A percentile compares a stretch with the other conserved stretches of the same genome.
phyloP scores from a whole-genome alignment of 148 eudicot species.

The Fallopia convolvulus region DNA sequence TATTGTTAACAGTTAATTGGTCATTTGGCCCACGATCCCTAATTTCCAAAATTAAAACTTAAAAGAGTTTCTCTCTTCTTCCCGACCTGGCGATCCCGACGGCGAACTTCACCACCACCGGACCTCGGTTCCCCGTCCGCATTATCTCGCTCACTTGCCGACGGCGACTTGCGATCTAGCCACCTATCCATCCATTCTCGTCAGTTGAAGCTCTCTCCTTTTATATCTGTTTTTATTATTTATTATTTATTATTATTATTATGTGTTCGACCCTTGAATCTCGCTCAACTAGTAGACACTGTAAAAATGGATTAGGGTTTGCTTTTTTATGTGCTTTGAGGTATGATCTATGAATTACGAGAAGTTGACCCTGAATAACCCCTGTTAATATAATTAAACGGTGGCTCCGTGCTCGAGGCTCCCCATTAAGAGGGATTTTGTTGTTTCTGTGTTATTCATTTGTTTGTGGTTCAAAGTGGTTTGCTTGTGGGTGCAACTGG shows the following conservation, averaged over 20 bases:
- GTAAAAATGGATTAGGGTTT: background rate
- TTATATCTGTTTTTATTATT: background rate
- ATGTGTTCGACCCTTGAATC: background rate
- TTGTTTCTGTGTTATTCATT: background rate
- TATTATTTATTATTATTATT: no score
- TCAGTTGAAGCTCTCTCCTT: background rate
- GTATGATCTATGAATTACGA: background rate
- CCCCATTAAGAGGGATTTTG: background rate
- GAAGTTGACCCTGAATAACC: background rate
- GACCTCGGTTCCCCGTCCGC: background rate
- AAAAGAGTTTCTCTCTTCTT: background rate
- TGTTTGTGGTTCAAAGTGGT: background rate
- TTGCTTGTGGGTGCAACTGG: background rate
- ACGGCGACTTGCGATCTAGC: background rate
- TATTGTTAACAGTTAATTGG: no score
- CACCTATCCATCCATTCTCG: background rate
- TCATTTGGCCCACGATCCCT: background rate
- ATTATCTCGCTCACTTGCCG: background rate
- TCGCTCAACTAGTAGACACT: background rate
- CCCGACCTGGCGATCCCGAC: background rate
- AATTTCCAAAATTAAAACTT: background rate
- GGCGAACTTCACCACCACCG: background rate
- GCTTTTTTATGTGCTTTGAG: background rate
- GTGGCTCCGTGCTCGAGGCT: background rate
- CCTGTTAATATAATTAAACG: background rate